Conservation (phyloP, 305 asterid species). For the Fraxinus latifolia region DNA sequence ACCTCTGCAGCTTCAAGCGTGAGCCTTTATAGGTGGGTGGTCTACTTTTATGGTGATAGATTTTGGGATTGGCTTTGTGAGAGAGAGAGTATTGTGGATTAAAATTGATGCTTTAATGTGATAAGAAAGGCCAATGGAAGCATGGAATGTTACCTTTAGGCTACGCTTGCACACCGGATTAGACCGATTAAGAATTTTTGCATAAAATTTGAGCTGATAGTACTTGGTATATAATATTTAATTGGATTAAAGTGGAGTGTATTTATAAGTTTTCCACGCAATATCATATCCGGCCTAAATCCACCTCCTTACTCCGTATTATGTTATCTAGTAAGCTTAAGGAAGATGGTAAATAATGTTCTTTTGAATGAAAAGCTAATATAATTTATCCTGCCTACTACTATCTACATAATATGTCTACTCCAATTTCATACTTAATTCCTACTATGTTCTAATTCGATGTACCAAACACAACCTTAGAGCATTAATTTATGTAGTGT, state of each 20-base stretch:
- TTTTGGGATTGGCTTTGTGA: not conserved
- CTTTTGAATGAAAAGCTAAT: not conserved
- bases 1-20: conserved; percentile 75
- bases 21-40: conserved; percentile 55
- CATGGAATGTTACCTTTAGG: not conserved
- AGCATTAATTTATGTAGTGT: not conserved
- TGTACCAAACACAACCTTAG: not conserved
- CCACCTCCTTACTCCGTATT: not conserved
- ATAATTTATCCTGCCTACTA: not conserved
- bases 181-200: not conserved
- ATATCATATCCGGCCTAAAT: not conserved
- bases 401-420: not conserved
- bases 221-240: not conserved
- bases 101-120: not conserved
- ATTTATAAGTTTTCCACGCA: not conserved
- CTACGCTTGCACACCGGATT: not conserved
- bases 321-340: not conserved
- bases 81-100: not conserved
- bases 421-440: not conserved
- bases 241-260: not conserved
- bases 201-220: not conserved
- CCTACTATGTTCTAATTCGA: not conserved
- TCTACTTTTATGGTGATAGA: not conserved
- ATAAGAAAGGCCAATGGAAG: not conserved
- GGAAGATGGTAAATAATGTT: not conserved